These are phyloP conservation scores for Musa acuminata DNA, from an alignment of 176 grass and related monocot genomes.

Conservation along the genomic window DNA sequence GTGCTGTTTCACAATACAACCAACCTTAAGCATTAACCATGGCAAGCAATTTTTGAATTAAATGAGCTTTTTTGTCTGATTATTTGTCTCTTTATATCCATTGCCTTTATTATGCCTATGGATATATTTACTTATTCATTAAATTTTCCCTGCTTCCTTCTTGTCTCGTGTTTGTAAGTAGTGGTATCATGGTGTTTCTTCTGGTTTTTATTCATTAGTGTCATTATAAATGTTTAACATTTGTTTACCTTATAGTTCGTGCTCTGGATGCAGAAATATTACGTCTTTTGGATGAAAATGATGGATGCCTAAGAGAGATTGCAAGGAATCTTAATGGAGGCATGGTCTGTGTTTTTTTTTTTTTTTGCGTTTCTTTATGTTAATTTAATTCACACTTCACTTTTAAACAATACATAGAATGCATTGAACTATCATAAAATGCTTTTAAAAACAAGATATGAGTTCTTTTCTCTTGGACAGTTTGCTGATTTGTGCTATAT, in stretches of 20 bases:
- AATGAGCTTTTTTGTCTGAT: too few species aligned
- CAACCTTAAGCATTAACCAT: too few species aligned
- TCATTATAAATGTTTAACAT: not conserved
- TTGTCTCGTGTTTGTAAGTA: not conserved
- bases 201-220: not conserved
- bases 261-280: not conserved
- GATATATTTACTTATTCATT: not conserved
- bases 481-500: too few species aligned
- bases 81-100: too few species aligned
- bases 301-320: not conserved
- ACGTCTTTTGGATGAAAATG: not conserved
- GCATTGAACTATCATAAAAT: not conserved
- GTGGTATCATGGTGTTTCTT: not conserved
- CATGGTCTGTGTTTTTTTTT: conserved; percentile 2
- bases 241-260: not conserved
- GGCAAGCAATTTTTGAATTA: too few species aligned
- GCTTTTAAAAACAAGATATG: too few species aligned
- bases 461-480: too few species aligned
- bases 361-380: not conserved
- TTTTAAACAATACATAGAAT: not conserved
- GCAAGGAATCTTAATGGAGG: conserved; percentile 2
- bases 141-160: not conserved
- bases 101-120: too few species aligned
- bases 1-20: too few species aligned
- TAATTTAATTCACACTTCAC: not conserved